Conservation (phyloP, 2,329 filamentous ascomycete genomes). For the Ophidiomyces ophidiicola region DNA sequence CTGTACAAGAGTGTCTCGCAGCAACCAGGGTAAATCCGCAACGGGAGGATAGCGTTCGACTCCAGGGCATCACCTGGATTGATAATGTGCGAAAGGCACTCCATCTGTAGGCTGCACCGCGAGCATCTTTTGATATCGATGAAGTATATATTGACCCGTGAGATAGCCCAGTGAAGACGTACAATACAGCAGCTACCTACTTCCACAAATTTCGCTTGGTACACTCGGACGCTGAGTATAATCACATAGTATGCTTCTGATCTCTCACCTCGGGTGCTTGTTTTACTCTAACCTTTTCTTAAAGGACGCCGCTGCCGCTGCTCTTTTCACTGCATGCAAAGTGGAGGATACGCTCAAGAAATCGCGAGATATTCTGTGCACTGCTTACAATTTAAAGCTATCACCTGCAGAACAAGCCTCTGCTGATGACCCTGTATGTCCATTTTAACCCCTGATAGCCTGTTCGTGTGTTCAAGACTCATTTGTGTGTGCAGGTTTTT, state of each 20-base stretch:
- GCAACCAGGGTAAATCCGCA: slow-evolving; percentile 60
- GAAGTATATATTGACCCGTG: neutral
- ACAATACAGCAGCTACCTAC: slow-evolving; percentile 80
- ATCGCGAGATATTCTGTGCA: slow-evolving; percentile 81
- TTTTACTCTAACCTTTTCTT: slow-evolving; percentile 5
- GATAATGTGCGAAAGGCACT: slow-evolving; percentile 69
- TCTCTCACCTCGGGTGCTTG: neutral
- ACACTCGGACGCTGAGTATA: slow-evolving; percentile 76
- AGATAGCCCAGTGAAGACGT: slow-evolving; percentile 73
- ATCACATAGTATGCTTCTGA: slow-evolving; percentile 42
- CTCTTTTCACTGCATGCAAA: slow-evolving; percentile 88
- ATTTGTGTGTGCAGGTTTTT: slow-evolving; percentile 49
- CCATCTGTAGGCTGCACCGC: slow-evolving; percentile 51
- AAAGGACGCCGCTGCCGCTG: slow-evolving; percentile 73
- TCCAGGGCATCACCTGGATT: slow-evolving; percentile 82
- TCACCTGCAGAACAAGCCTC: slow-evolving; percentile 54
- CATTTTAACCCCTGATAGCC: neutral
- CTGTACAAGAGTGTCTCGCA: slow-evolving; percentile 59
- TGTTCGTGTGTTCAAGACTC: neutral
- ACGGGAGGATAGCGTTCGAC: slow-evolving; percentile 64
- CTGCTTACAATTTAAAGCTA: slow-evolving; percentile 73
- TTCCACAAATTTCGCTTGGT: slow-evolving; percentile 87
- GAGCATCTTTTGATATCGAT: slow-evolving; percentile 5
- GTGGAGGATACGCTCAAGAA: slow-evolving; percentile 98
- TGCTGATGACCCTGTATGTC: slow-evolving; percentile 65